Base-by-base conservation (phyloP, 805 yeast genomes). In the Brettanomyces anomalus region DNA sequence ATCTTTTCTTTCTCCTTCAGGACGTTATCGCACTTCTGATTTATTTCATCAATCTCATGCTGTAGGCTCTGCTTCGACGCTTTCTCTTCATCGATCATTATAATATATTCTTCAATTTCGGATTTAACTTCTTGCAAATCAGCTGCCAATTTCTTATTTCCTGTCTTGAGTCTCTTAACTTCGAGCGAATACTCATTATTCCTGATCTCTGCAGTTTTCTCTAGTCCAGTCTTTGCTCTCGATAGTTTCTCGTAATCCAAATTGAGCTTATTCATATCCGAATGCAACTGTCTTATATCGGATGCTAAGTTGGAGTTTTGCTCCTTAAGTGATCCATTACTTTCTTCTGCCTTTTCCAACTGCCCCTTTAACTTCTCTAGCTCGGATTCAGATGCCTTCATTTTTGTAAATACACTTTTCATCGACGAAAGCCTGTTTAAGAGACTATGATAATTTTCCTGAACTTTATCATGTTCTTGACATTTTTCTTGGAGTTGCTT, bases 351-450 rank as follows among this genome's bases (percentile, higher is more conserved):
- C 55, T 62, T 19, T 57, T 39, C 1, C 54, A 46, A 6, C 37
- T 64, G 66, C 15, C 69, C 74, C 49, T 75, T 74, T 1, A 74
- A 68, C 4, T 63, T 65, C 35, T 74, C 85, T 16, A 85, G 64
- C 50, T 82, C 85, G 3, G 59, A 62, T 54, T 83, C 81, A 0
- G 86, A 66, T 44, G 76, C 81, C 54, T 83, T 81, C 85, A 83
- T 81, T 49, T 84, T 83, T 33, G 65, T 69, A 58, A 84, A 84
- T 2, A 84, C 72, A 1, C 80, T 65, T 50, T 82, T 84, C 90
- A 84, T 83, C 2, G 85, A 74, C 1, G 86, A 74, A 15, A 85
- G 58, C 56, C 81, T 71, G 48, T 75, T 76, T 46, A 85, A 59
- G 28, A 85, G 60, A 4, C 73, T 67, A 46, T 81, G 81, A 53